phyloP scores from a whole-genome alignment of 2,329 filamentous ascomycete species.

The Colletotrichum noveboracense region DNA sequence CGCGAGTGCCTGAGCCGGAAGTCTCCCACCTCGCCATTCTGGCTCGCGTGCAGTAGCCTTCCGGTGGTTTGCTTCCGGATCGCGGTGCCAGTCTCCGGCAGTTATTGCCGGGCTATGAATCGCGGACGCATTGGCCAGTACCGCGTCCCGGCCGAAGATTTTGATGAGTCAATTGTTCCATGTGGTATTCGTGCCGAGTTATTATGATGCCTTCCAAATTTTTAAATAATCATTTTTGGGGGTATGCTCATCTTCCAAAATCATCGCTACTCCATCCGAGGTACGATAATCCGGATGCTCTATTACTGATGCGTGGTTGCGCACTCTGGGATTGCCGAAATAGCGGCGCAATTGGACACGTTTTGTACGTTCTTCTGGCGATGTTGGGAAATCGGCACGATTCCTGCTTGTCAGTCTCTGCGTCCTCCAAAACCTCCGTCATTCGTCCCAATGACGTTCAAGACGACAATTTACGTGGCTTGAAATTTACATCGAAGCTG shows the following conservation, averaged over 20 bases:
- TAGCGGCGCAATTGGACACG: no score
- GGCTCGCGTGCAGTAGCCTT: not conserved
- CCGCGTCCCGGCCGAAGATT: not conserved
- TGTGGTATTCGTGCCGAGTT: not conserved
- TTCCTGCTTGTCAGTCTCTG: no score
- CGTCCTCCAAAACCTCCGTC: no score
- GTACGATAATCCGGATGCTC: no score
- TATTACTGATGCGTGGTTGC: no score
- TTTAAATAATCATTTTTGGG: not conserved
- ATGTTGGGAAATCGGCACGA: no score
- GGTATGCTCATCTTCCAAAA: not conserved
- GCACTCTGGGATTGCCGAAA: no score
- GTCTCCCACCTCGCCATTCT: not conserved
- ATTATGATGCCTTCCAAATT: not conserved
- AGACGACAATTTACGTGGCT: no score
- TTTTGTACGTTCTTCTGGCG: no score
- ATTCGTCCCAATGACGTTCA: no score
- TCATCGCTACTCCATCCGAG: no score
- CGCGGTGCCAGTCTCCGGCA: not conserved
- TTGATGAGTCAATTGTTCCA: not conserved
- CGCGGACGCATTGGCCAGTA: not conserved
- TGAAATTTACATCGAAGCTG: no score
- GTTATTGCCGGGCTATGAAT: not conserved
- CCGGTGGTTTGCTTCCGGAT: not conserved
- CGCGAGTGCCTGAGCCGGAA: not conserved